phyloP scores from a whole-genome alignment of 495 filamentous ascomycete species.

The Penicillium odoratum region DNA sequence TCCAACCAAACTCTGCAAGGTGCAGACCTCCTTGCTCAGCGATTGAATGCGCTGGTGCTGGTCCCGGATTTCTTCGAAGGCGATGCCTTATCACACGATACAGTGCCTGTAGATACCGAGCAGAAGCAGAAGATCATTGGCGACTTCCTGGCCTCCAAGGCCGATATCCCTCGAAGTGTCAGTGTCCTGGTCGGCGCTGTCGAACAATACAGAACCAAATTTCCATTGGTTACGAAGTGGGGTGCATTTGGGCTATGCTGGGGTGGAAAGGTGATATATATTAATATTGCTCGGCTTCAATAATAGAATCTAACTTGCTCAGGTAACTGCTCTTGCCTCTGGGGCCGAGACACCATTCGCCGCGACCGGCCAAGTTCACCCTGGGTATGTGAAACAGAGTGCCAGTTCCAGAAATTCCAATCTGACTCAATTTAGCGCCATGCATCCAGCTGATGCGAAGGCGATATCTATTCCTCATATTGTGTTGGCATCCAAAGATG shows the following conservation, averaged over 20 bases:
- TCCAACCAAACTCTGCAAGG: slow-evolving; percentile 53
- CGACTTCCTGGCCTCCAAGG: slow-evolving; percentile 30
- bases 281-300: no score
- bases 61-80: slow-evolving; percentile 52
- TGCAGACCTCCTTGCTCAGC: slow-evolving; percentile 50
- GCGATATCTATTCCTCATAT: slow-evolving; percentile 53
- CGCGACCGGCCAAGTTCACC: slow-evolving; percentile 52
- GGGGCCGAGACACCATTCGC: slow-evolving; percentile 42
- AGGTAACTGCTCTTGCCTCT: slow-evolving; percentile 46
- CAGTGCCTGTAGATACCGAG: slow-evolving; percentile 42
- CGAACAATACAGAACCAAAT: slow-evolving; percentile 24
- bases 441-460: slow-evolving; percentile 45
- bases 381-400: slow-evolving; percentile 32
- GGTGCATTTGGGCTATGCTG: slow-evolving; percentile 50
- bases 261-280: slow-evolving; percentile 43
- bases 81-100: slow-evolving; percentile 26
- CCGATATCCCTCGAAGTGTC: slow-evolving; percentile 25
- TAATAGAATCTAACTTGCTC: not conserved
- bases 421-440: slow-evolving; percentile 21
- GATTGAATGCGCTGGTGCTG: slow-evolving; percentile 39
- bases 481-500: slow-evolving; percentile 53
- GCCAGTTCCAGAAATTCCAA: not conserved
- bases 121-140: slow-evolving; percentile 40
- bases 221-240: slow-evolving; percentile 38
- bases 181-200: slow-evolving; percentile 26